A percentile compares a stretch with the other conserved stretches of the same genome.
These are phyloP conservation scores for Xanthoconium separans DNA, from an alignment of 1,284 basidiomycete genomes.

Conservation along the genomic window DNA sequence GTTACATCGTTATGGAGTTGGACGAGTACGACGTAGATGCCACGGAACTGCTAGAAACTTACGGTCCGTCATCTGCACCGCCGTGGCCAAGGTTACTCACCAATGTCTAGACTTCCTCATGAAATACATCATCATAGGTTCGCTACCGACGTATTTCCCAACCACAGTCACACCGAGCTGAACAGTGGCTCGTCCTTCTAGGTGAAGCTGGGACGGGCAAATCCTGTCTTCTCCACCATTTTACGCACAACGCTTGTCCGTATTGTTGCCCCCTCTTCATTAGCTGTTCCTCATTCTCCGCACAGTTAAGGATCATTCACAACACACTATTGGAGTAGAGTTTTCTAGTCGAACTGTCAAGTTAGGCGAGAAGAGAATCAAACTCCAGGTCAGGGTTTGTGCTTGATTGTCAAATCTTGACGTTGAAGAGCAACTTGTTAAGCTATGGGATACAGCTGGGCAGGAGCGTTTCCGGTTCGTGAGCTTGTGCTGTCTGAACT, in stretches of 20 bases:
- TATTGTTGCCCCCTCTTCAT: constrained; percentile 27
- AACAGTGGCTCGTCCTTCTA: constrained; percentile 33
- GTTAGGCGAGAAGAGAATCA: constrained; percentile 90
- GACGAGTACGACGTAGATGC: constrained; percentile 73
- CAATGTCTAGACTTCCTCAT: constrained; percentile 82
- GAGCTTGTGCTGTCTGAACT: constrained; percentile 6
- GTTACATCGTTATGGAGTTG: constrained; percentile 43
- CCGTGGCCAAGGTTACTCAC: constrained; percentile 16
- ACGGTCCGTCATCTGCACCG: constrained; percentile 54
- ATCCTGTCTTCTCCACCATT: constrained; percentile 94
- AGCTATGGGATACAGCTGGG: constrained; percentile 98
- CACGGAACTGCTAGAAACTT: constrained; percentile 90
- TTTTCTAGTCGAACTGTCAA: constrained; percentile 89
- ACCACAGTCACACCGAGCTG: neutral
- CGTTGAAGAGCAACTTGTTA: constrained; percentile 16
- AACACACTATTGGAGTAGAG: constrained; percentile 97
- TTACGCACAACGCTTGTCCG: constrained; percentile 92
- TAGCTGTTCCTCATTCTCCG: constrained; percentile 7
- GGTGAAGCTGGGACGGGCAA: constrained; percentile 97
- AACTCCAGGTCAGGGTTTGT: constrained; percentile 72
- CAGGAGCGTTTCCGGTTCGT: constrained; percentile 88
- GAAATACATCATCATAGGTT: constrained; percentile 97
- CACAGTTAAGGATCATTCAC: constrained; percentile 92
- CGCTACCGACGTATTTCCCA: constrained; percentile 17
- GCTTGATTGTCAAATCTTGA: constrained; percentile 1